Base-by-base conservation (phyloP, 2,329 filamentous ascomycete genomes). In the Penicillium rolfsii region DNA sequence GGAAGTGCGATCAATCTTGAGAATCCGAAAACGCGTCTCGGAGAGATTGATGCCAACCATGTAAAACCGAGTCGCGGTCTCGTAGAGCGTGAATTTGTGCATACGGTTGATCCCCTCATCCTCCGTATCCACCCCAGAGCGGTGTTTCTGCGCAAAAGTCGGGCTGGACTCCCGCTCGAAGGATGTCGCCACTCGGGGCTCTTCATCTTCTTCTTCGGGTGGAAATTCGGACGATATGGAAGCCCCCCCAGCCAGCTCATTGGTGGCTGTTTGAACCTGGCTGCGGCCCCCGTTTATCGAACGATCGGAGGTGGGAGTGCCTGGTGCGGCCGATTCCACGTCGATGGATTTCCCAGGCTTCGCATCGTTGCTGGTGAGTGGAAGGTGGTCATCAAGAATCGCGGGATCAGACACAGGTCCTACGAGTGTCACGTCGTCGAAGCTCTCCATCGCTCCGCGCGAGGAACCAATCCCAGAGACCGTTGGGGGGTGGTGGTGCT, bases 1-100 rank as follows among this genome's bases (percentile, higher is more conserved):
- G 30, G 89, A 88, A 5, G 91, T 97, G 49, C 95, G 88, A 74
- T 98, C 94, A 69, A 99, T 96, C 77, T 98, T 97, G 73, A 99
- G 80, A 59, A 99, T 92, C 55, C 93, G 88, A 76, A 95, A 98
- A 28, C 90, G 87, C 70, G 87, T 89, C 76, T 98, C 95, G 67
- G 92, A 89, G 58, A 97, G 87, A 74, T 99, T 95, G 55, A 91
- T 90, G 14, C 95, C 95, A 19, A 98, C 92, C 65, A 99, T 89
- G 76, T 97, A 99, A 77, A 95, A 99, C 55, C 92, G 87, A 58
- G 89, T 92, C 12, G 91, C 91, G 3, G 95, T 99, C 80, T 99
- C 95, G 77, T 99, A 98, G 24, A 99, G 81, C n/a, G 91, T 95
- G 77, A 97, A 98, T 72, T 95, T 96, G 81, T 97, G 93, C 92